Base-by-base conservation (phyloP, 441 rosid genomes). In the Euphorbia corollata region DNA sequence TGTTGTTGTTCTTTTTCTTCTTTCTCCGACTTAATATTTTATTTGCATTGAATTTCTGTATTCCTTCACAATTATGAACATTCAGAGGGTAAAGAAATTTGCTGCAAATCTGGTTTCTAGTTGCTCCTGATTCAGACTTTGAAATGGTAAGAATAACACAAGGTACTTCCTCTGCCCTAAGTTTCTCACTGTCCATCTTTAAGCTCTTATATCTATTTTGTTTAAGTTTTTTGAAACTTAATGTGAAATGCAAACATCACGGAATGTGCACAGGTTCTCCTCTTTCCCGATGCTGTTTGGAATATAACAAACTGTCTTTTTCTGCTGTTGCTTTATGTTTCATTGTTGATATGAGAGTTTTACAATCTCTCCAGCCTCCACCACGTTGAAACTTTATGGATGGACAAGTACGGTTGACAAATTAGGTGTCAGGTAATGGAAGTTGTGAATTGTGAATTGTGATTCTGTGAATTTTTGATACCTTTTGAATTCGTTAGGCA, bases 51-150 rank as follows among this genome's bases (percentile, higher is more conserved):
- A 55, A 59, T 43, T 64, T 58, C 60, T 69, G 65, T 30, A 64
- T 64, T 81, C 92, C 91, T 90, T 86, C 47, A 87, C 81, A 34
- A 67, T 22, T 61, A 64, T 73, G 76, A 77, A 95, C 97, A 82
- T 95, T 53, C 80, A 75, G 27, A 71, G 69, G 78, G 85, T 81
- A 73, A 84, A 90, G 83, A 83, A 83, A 68, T 85, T 88, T 34
- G 91, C 92, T 59, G 75, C 83, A 7, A 70, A 66, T 59, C 71
- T 81, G 79, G 75, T 68, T 54, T 72, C 73, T 72, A 73, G 68
- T 74, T 78, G 81, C 58, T 20, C 27, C 30, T 54, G 56, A 67
- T 77, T 51, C 76, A 72, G 36, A 74, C 20, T 54, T 50, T 34
- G 63, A 73, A 73, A 67, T 43, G 15, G 59, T 39, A 53, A 61